Base-by-base conservation (phyloP, 2,329 filamentous ascomycete genomes). In the Epicoccum nigrum region DNA sequence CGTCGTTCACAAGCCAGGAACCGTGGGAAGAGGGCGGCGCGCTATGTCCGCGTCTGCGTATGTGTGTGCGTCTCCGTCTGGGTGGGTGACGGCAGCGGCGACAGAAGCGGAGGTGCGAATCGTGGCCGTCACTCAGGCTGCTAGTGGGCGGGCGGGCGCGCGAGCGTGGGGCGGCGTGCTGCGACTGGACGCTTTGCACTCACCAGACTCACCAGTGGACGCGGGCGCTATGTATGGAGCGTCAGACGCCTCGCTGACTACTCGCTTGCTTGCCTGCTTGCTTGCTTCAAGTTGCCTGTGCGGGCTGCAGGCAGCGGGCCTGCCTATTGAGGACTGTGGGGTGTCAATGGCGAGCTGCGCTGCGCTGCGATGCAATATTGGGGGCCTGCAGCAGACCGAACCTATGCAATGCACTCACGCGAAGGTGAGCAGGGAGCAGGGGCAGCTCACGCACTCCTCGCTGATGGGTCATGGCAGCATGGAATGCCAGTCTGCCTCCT, bases 221-320 rank as follows among this genome's bases (percentile, higher is more conserved):
- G 48, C 48, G 34, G 42, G 35, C 43, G 49, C 49, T 52, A 52
- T 52, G 49, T 52, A 52, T 16, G 32, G 32, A 43, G 40, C 42
- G 31, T 25, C 42, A 37, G 37, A 37, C 42, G 34, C 30, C 28
- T 15, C 31, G 42, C 48, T 51, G 47, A 44, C 47, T 44, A 28
- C 25, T 38, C 39, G 32, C 42, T 38, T 16, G 40, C 33, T 17
- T 20, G 46, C 23, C 31, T 42, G 45, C 23, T 32, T 21, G 21
- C 35, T 17, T 40, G 21, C 37, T 27, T 20, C 21, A n/a, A n/a
- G n/a, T n/a, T n/a, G n/a, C n/a, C n/a, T n/a, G n/a, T n/a, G n/a
- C n/a, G n/a, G n/a, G n/a, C n/a, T n/a, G n/a, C n/a, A n/a, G n/a
- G n/a, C n/a, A n/a, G n/a, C n/a, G n/a, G n/a, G n/a, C n/a, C n/a